These are phyloP conservation scores for Spizellomyces punctatus DNA, from an alignment of 192 early-diverging fungal species.

Conservation along the genomic window DNA sequence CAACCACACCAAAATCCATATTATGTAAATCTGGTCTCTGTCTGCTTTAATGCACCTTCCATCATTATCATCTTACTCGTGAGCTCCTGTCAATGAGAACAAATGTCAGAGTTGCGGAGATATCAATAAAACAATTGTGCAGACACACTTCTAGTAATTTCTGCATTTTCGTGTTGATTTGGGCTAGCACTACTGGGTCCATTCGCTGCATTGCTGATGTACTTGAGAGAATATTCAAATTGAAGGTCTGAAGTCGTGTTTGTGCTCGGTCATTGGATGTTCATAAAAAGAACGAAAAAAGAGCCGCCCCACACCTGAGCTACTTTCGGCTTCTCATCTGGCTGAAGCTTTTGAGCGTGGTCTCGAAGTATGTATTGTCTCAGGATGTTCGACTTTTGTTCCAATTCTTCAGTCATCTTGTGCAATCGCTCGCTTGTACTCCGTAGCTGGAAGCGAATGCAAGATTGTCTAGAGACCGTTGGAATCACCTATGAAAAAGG, in stretches of 20 bases:
- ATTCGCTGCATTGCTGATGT: slow-evolving; percentile 53
- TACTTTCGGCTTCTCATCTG: slow-evolving; percentile 47
- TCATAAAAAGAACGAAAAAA: too few species aligned
- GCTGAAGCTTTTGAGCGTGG: slow-evolving; percentile 45
- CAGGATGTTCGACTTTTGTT: slow-evolving; percentile 53
- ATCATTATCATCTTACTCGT: slow-evolving; percentile 50
- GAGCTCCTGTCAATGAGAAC: slow-evolving; percentile 36
- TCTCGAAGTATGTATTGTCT: slow-evolving; percentile 56
- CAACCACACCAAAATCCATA: too few species aligned
- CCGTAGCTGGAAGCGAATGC: slow-evolving; percentile 30
- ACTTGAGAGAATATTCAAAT: slow-evolving; percentile 50
- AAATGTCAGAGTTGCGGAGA: background rate
- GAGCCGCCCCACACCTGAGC: too few species aligned
- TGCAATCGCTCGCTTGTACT: slow-evolving; percentile 35
- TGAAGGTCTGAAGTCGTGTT: slow-evolving; percentile 31
- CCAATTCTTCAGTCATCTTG: slow-evolving; percentile 47
- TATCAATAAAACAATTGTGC: background rate
- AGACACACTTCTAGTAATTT: slow-evolving; percentile 53
- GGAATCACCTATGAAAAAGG: too few species aligned
- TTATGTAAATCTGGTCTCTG: background rate
- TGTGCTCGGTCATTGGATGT: background rate
- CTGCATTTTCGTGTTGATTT: slow-evolving; percentile 64
- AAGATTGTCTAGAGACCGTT: background rate
- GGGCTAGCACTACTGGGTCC: slow-evolving; percentile 51
- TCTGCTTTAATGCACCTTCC: slow-evolving; percentile 44